These are phyloP conservation scores for Suillus subaureus DNA, from an alignment of 768 basidiomycete species.

Conservation along the genomic window DNA sequence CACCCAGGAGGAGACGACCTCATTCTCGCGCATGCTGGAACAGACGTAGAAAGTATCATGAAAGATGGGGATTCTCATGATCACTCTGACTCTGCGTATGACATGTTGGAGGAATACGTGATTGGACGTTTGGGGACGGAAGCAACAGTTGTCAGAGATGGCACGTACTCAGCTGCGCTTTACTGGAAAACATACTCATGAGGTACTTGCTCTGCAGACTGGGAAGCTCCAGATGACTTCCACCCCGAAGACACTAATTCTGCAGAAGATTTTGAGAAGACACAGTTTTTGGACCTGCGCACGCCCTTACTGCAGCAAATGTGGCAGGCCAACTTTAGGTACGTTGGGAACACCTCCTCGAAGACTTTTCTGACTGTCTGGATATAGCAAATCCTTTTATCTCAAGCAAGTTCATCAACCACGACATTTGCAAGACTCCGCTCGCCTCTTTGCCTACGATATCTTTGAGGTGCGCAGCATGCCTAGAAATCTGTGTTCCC, in stretches of 20 bases:
- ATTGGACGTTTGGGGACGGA: constrained; percentile 82
- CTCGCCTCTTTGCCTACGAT: constrained; percentile 82
- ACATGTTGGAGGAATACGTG: constrained; percentile 86
- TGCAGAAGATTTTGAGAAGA: constrained; percentile 80
- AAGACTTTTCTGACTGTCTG: constrained; percentile 9
- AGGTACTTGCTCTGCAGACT: constrained; percentile 51
- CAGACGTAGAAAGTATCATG: constrained; percentile 83
- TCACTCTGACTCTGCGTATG: constrained; percentile 90
- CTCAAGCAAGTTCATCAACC: constrained; percentile 97
- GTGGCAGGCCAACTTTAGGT: constrained; percentile 86
- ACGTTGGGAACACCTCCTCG: constrained; percentile 19
- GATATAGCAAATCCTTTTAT: constrained; percentile 86
- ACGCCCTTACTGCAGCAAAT: constrained; percentile 86
- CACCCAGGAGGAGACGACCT: constrained; percentile 96
- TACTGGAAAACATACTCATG: not conserved
- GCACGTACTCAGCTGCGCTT: constrained; percentile 44
- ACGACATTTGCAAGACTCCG: constrained; percentile 79
- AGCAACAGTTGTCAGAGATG: constrained; percentile 76
- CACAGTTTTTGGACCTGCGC: constrained; percentile 88
- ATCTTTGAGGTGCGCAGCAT: constrained; percentile 68
- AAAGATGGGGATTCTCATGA: constrained; percentile 78
- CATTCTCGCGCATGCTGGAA: constrained; percentile 80
- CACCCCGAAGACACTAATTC: constrained; percentile 89
- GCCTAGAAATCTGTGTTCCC: not conserved
- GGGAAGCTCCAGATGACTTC: constrained; percentile 89